Conservation (phyloP, 768 basidiomycete genomes). For the Trametes cubensis region DNA sequence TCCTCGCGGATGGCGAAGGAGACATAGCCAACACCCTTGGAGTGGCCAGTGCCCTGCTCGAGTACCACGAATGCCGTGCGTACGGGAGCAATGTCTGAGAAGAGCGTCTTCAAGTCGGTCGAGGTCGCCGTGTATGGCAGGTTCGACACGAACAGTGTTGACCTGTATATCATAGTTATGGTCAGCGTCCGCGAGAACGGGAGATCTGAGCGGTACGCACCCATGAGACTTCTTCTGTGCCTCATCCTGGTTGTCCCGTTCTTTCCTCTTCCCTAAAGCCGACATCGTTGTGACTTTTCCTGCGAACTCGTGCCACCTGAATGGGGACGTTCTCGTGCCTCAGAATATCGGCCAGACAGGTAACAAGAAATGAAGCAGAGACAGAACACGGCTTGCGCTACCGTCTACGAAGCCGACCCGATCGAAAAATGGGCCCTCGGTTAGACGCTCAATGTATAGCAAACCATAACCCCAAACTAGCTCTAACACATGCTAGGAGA, state of each 20-base stretch:
- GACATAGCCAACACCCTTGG: slow-evolving; percentile 97
- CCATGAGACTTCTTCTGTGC: slow-evolving; percentile 18
- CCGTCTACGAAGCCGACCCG: neutral
- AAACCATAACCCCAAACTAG: slow-evolving; percentile 3
- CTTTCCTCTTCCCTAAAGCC: slow-evolving; percentile 25
- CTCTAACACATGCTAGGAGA: neutral
- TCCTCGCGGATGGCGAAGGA: slow-evolving; percentile 90
- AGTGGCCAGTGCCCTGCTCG: slow-evolving; percentile 70
- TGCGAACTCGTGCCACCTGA: no score
- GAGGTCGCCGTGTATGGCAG: slow-evolving; percentile 90
- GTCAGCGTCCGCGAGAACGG: neutral
- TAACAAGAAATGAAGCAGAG: neutral
- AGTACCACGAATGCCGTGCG: slow-evolving; percentile 92
- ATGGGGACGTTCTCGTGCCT: neutral
- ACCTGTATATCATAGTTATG: slow-evolving; percentile 41
- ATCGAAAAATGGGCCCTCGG: slow-evolving; percentile 4
- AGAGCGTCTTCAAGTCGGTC: slow-evolving; percentile 86
- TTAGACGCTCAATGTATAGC: neutral
- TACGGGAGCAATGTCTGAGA: slow-evolving; percentile 95
- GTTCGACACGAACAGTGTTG: slow-evolving; percentile 93
- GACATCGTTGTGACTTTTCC: slow-evolving; percentile 5
- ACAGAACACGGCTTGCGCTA: neutral
- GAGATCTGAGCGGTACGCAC: neutral
- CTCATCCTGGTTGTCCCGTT: slow-evolving; percentile 20
- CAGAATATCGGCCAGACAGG: neutral